Evolutionary conservation across 305 asterid species (phyloP).

Genomic region (Rubia balearica): DNA sequence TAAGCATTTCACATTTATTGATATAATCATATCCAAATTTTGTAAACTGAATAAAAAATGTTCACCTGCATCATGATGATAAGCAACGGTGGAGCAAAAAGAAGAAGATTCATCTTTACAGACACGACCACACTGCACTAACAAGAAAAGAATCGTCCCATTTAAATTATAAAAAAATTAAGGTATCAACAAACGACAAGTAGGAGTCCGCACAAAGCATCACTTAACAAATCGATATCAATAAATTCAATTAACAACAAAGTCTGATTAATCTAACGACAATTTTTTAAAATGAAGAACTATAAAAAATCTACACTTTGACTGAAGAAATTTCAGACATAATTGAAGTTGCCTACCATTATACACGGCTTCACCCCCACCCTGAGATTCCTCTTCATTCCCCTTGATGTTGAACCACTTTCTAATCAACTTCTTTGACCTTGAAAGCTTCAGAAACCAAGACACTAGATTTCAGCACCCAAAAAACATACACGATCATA

Average conservation of each 20-base stretch:
- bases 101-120: slow-evolving; percentile 92
- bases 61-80: slow-evolving; percentile 71
- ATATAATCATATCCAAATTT: slow-evolving; percentile 15
- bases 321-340: not conserved
- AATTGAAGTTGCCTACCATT: slow-evolving; percentile 42
- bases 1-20: not conserved
- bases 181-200: not conserved
- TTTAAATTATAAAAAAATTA: slow-evolving; percentile 3
- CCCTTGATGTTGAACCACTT: slow-evolving; percentile 86
- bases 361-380: slow-evolving; percentile 60
- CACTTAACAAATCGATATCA: slow-evolving; percentile 8
- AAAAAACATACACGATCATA: slow-evolving; percentile 10
- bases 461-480: slow-evolving; percentile 35
- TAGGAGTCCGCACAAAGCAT: not conserved
- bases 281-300: too few species aligned
- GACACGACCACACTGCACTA: slow-evolving; percentile 92
- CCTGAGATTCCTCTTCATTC: slow-evolving; percentile 55
- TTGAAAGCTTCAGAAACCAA: slow-evolving; percentile 62
- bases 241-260: too few species aligned
- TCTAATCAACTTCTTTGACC: slow-evolving; percentile 81
- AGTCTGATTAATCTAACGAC: too few species aligned
- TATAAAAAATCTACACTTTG: too few species aligned
- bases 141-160: slow-evolving; percentile 24
- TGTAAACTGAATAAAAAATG: slow-evolving; percentile 8
- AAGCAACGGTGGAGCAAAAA: slow-evolving; percentile 73